Evolutionary conservation across 305 asterid species (phyloP).

Genomic region (Vinca major): DNA sequence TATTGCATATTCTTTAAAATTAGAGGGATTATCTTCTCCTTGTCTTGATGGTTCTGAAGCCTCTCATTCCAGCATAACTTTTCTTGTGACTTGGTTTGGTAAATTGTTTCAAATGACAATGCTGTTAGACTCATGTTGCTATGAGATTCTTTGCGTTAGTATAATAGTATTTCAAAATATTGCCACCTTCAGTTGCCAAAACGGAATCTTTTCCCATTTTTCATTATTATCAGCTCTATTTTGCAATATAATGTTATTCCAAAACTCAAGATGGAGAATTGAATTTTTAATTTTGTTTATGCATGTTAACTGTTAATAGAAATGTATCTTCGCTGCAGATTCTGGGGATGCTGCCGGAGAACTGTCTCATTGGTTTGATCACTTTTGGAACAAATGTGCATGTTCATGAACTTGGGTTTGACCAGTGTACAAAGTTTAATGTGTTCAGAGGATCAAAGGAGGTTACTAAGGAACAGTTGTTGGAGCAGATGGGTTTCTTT

Average conservation of each 20-base stretch:
- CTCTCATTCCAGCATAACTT: neutral
- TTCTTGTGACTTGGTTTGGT: neutral
- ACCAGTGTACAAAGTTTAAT: slow-evolving; percentile 81
- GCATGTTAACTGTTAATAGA: neutral
- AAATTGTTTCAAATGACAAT: neutral
- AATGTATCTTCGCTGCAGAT: slow-evolving; percentile 38
- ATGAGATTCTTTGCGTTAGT: neutral
- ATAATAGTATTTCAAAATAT: neutral
- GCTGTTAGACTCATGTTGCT: neutral
- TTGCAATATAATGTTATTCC: neutral
- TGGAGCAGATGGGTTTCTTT: slow-evolving; percentile 97
- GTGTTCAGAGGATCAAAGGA: slow-evolving; percentile 96
- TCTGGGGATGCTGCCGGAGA: slow-evolving; percentile 80
- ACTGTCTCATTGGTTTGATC: slow-evolving; percentile 84
- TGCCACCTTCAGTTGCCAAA: neutral
- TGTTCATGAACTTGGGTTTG: slow-evolving; percentile 89
- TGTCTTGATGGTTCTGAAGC: neutral
- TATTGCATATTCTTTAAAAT: neutral
- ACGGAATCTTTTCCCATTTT: neutral
- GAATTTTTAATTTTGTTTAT: neutral
- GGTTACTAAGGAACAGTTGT: slow-evolving; percentile 71
- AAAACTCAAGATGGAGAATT: neutral
- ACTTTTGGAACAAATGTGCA: slow-evolving; percentile 89
- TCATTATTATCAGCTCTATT: neutral
- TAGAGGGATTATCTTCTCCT: neutral